Conservation (phyloP, 2,329 filamentous ascomycete genomes). For the Botryotinia calthae region DNA sequence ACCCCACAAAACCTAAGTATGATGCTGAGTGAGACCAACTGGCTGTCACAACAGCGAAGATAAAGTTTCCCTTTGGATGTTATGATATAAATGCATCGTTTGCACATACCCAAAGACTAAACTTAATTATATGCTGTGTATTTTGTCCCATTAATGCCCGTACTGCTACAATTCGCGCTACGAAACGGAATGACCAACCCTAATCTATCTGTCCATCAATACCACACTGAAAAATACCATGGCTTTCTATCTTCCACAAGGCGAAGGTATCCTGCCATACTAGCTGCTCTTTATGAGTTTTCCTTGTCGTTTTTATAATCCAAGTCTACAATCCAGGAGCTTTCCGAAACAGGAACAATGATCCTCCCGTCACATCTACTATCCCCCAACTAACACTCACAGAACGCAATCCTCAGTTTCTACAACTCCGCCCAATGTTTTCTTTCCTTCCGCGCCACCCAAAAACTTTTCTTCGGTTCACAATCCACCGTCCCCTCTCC, state of each 20-base stretch:
- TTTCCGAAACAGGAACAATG: neutral
- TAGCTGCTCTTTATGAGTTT: neutral
- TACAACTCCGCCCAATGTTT: neutral
- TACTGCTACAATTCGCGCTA: neutral
- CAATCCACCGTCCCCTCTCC: neutral
- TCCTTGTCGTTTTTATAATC: rapidly evolving
- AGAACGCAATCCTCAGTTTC: neutral
- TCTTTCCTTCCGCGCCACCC: neutral
- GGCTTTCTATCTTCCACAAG: neutral
- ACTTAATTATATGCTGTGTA: too few relatives aligned
- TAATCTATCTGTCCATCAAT: too few relatives aligned
- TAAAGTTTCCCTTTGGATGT: neutral
- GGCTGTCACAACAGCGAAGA: neutral
- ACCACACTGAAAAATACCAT: neutral
- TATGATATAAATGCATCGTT: neutral
- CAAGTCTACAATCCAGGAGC: neutral
- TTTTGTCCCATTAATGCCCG: neutral
- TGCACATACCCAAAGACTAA: neutral
- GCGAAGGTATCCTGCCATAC: neutral
- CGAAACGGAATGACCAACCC: too few relatives aligned
- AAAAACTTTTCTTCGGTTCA: neutral
- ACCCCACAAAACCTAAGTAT: neutral
- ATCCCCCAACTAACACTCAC: neutral
- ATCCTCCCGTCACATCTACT: neutral
- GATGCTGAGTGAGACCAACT: neutral